Evolutionary conservation across 257 asterid genomes (phyloP).

Genomic region (Plantago ovata): DNA sequence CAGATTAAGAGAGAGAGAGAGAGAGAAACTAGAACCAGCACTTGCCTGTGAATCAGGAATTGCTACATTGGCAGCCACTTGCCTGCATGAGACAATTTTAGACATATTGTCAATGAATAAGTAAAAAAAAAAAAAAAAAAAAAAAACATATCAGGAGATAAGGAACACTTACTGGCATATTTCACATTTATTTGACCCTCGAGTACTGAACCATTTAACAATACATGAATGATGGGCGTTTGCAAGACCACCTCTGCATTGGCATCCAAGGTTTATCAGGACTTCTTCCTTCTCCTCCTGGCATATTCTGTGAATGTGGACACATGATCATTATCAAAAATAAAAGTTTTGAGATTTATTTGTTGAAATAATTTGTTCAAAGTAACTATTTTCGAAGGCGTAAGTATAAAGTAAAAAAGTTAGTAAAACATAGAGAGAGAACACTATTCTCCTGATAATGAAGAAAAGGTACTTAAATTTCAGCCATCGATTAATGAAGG

Average conservation of each 20-base stretch:
- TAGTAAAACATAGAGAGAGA: not conserved
- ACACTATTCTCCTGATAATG: too few species aligned
- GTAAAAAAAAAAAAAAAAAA: constrained; percentile 17
- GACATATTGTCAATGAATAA: constrained; percentile 15
- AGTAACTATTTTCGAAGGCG: too few species aligned
- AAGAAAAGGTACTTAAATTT: too few species aligned
- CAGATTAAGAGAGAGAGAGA: constrained; percentile 10
- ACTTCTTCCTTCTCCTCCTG: constrained; percentile 72
- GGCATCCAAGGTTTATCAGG: constrained; percentile 74
- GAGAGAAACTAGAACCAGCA: constrained; percentile 15
- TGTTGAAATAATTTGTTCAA: not conserved
- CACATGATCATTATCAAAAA: constrained; percentile 1
- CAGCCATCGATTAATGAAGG: too few species aligned
- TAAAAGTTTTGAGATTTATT: not conserved
- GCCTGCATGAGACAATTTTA: constrained; percentile 44
- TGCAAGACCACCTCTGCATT: constrained; percentile 71
- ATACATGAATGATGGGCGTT: constrained; percentile 73
- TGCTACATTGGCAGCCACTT: constrained; percentile 55
- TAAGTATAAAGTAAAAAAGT: not conserved
- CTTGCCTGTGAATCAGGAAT: constrained; percentile 58
- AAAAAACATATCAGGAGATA: constrained; percentile 12
- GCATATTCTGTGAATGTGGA: constrained; percentile 51
- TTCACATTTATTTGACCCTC: constrained; percentile 79
- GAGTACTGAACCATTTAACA: constrained; percentile 60
- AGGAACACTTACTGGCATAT: constrained; percentile 64